Base-by-base conservation (phyloP, 2,329 filamentous ascomycete genomes). In the Chrysosphaeria jannelii region DNA sequence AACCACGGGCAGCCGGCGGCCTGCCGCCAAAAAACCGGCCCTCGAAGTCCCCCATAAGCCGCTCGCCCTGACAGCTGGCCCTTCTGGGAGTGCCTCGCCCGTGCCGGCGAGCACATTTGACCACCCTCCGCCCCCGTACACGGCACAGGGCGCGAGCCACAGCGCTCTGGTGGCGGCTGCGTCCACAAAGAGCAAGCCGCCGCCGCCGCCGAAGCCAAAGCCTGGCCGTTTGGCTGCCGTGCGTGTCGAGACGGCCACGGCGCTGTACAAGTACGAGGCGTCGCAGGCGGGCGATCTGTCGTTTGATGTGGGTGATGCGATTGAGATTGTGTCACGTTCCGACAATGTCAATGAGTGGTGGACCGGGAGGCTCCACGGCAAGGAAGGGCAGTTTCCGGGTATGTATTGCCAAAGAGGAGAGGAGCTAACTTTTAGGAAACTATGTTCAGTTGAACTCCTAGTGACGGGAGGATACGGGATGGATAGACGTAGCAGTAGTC, bases 271-370 rank as follows among this genome's bases (percentile, higher is more conserved):
- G 39, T 97, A 89, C 38, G 75, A 89, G 30, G 85, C 85, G 5
- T 79, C 93, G 41, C 79, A 81, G 1, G 78, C 89, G 31, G 79
- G 79, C 3, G 85, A 97, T 40, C 49, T 97, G 30, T 89, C 74
- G 36, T 97, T 97, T 47, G 58, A 57, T 10, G 64, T 75, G 0
- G 79, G 81, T 5, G 85, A 97, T 30, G 48, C 70, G 4, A 93
- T 97, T 36, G 79, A 93, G 42, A 79, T 97, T 34, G 42, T 85
- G 3, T 57, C 55, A 29, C 58, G 74, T 33, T 89, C 76, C n/a
- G 54, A 59, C 30, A 91, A 90, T 36, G 67, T 75, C 24, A 93
- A 97, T 35, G 85, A 97, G 44, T 97, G 85, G 85, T 97, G 85
- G 85, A 67, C 57, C 6, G 85, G 85, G 18, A 72, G 63, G 39